Conservation (phyloP, 352 stramenopile species). For the Pythium phragmiticola region DNA sequence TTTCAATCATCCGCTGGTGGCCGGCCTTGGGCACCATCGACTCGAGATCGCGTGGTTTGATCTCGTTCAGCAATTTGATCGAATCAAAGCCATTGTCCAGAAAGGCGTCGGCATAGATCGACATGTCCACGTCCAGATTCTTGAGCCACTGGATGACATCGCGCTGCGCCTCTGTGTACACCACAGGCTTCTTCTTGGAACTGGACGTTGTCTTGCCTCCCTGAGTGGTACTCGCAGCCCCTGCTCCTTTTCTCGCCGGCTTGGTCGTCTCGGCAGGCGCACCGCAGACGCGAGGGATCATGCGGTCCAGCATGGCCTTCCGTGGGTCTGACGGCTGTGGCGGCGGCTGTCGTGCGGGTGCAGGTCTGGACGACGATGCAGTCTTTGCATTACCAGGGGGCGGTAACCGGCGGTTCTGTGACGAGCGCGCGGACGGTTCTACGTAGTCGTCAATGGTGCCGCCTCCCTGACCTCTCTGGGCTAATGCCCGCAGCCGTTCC, state of each 20-base stretch:
- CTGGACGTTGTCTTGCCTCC: constrained; percentile 6
- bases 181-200: constrained; percentile 39
- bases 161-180: constrained; percentile 64
- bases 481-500: constrained; percentile 23
- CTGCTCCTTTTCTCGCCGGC: constrained; percentile 12
- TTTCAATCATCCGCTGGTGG: constrained; percentile 81
- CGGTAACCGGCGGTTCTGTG: constrained; percentile 24
- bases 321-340: constrained; percentile 30
- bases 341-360: background rate
- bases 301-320: constrained; percentile 76
- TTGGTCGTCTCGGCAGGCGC: constrained; percentile 28
- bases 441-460: background rate
- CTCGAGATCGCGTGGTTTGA: constrained; percentile 70
- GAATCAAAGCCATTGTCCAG: constrained; percentile 89
- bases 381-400: constrained; percentile 22
- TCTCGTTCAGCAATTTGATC: constrained; percentile 78
- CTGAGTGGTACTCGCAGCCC: background rate
- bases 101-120: constrained; percentile 75
- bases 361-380: constrained; percentile 16
- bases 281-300: constrained; percentile 78
- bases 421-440: background rate
- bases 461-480: constrained; percentile 15
- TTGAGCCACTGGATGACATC: constrained; percentile 81
- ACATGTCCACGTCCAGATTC: constrained; percentile 79
- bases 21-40: constrained; percentile 79